A percentile compares a stretch with the other conserved stretches of the same genome.
Evolutionary conservation across 2,329 filamentous ascomycete species (phyloP).

Genomic region (Ascochyta viciae-villosae): DNA sequence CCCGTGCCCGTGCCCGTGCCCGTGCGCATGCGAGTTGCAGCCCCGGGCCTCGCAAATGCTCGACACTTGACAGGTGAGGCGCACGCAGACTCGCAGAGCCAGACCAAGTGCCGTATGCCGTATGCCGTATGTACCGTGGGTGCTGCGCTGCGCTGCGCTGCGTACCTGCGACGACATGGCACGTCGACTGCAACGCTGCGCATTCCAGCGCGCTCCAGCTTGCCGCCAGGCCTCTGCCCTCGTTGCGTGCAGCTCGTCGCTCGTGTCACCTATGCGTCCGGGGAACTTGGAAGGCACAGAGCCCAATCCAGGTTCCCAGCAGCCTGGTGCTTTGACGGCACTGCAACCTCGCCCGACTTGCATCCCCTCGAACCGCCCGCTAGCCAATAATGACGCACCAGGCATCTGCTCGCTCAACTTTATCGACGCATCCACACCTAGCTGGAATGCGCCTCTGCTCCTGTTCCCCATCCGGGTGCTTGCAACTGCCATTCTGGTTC

Average conservation of each 20-base stretch:
- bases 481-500: constrained; percentile 9
- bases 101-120: no score
- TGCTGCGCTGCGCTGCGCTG: neutral
- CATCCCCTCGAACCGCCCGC: constrained; percentile 9
- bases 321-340: constrained; percentile 12
- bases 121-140: no score
- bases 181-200: constrained; percentile 4
- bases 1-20: neutral
- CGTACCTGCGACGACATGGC: neutral
- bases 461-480: constrained; percentile 6
- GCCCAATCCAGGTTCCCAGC: constrained; percentile 11
- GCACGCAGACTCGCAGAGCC: neutral
- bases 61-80: constrained; percentile 11
- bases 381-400: constrained; percentile 17
- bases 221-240: neutral
- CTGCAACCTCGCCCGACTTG: constrained; percentile 22
- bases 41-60: neutral
- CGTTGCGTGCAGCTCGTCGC: constrained; percentile 1
- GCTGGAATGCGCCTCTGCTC: constrained; percentile 10
- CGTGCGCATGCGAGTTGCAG: neutral
- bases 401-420: constrained; percentile 2
- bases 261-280: constrained; percentile 11
- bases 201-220: neutral
- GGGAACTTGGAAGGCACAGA: constrained; percentile 4
- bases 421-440: neutral